phyloP scores from a whole-genome alignment of 2,329 filamentous ascomycete genomes.

The Hypomyces perniciosus region DNA sequence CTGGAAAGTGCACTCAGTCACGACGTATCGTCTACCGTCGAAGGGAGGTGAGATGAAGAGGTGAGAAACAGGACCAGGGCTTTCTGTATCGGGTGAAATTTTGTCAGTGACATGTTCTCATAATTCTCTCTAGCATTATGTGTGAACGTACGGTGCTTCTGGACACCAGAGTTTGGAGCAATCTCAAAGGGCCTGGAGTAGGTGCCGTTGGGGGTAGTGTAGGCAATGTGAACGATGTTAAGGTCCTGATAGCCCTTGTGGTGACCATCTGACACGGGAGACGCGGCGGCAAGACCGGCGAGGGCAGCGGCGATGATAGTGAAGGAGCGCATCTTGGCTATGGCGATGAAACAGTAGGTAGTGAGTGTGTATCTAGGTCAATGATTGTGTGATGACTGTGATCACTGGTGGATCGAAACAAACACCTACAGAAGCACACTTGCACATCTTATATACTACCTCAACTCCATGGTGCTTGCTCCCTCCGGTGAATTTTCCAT shows the following conservation, averaged over 20 bases:
- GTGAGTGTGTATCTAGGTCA: neutral
- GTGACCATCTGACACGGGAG: neutral
- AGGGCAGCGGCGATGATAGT: constrained; percentile 2
- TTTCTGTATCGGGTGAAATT: neutral
- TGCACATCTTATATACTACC: too few relatives aligned
- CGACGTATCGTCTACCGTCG: constrained; percentile 3
- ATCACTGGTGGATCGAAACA: too few relatives aligned
- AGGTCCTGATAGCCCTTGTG: neutral
- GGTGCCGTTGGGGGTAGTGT: constrained; percentile 1
- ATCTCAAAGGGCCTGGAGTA: constrained; percentile 2
- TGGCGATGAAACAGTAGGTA: neutral
- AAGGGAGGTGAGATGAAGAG: constrained; percentile 6
- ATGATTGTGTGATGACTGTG: neutral
- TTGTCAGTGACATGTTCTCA: neutral
- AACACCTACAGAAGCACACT: too few relatives aligned
- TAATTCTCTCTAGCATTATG: too few relatives aligned
- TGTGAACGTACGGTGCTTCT: neutral
- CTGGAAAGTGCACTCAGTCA: constrained; percentile 5
- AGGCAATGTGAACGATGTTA: neutral
- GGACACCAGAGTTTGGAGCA: neutral
- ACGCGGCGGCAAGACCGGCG: constrained; percentile 1
- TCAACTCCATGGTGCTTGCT: too few relatives aligned
- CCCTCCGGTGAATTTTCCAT: too few relatives aligned
- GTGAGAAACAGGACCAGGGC: neutral
- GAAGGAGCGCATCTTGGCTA: constrained; percentile 6